These are phyloP conservation scores for Tetracentron sinense DNA, from an alignment of 164 flowering plant genomes.

Conservation along the genomic window DNA sequence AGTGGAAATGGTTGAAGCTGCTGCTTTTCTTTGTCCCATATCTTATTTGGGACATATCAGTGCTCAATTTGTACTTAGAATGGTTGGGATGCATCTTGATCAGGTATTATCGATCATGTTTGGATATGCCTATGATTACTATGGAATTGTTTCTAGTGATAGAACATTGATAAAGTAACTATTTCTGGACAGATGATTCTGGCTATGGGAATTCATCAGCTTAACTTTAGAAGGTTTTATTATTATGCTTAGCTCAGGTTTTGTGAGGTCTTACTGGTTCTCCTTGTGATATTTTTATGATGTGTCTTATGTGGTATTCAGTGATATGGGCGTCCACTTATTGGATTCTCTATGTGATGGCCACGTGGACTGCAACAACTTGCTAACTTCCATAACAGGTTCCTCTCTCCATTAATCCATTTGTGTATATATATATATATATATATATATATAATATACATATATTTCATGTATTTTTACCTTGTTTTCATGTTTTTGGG, in stretches of 20 bases:
- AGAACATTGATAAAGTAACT: constrained; percentile 9
- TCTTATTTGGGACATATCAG: constrained; percentile 76
- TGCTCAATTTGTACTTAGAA: constrained; percentile 59
- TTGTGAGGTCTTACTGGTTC: constrained; percentile 5
- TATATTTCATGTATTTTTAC: no score
- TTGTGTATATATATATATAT: background rate
- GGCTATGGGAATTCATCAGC: constrained; percentile 82
- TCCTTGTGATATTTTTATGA: background rate
- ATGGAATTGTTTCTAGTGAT: constrained; percentile 8
- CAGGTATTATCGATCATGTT: constrained; percentile 39
- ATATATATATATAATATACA: background rate
- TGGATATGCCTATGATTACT: background rate
- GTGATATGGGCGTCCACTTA: constrained; percentile 49
- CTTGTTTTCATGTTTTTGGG: no score
- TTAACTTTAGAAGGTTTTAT: constrained; percentile 78
- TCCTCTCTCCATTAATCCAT: constrained; percentile 16
- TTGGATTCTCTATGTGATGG: constrained; percentile 72
- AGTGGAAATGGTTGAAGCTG: constrained; percentile 78
- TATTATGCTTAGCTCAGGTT: constrained; percentile 2
- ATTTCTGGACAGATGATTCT: constrained; percentile 51
- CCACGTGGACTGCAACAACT: constrained; percentile 55
- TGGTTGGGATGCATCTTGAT: constrained; percentile 81
- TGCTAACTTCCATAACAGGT: constrained; percentile 82
- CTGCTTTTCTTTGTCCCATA: constrained; percentile 86
- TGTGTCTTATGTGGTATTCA: constrained; percentile 29